Evolutionary conservation across 768 basidiomycete genomes (phyloP).

Genomic region (Leucogyrophana mollusca): DNA sequence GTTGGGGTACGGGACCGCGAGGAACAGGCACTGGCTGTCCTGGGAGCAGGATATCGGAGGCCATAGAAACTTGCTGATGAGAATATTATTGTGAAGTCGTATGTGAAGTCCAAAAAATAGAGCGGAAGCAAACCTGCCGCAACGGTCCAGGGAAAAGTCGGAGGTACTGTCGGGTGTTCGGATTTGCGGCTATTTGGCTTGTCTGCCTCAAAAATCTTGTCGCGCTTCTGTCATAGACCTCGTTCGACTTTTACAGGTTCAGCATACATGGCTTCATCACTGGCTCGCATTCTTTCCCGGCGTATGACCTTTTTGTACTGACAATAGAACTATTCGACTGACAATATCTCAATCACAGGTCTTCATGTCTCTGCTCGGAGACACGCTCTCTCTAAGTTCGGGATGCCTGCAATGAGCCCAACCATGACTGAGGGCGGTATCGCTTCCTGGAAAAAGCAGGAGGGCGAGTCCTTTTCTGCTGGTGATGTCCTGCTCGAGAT

Average conservation of each 20-base stretch:
- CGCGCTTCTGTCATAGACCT: constrained; percentile 21
- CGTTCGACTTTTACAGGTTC: constrained; percentile 17
- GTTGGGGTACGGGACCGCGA: constrained; percentile 50
- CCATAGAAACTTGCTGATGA: constrained; percentile 20
- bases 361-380: constrained; percentile 80
- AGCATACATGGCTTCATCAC: constrained; percentile 54
- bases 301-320: constrained; percentile 41
- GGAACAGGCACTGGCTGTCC: constrained; percentile 73
- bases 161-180: constrained; percentile 14
- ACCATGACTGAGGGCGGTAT: constrained; percentile 99
- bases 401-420: constrained; percentile 99
- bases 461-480: constrained; percentile 84
- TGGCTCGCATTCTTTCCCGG: constrained; percentile 66
- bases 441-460: constrained; percentile 95
- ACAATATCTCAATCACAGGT: constrained; percentile 41
- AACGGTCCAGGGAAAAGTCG: constrained; percentile 11
- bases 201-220: constrained; percentile 30
- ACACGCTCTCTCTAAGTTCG: constrained; percentile 81
- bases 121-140: constrained; percentile 1
- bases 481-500: constrained; percentile 98
- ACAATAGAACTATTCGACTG: neutral
- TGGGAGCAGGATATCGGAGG: constrained; percentile 52
- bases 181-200: constrained; percentile 30
- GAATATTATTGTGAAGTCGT: constrained; percentile 1
- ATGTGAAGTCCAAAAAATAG: constrained; percentile 1